Percentiles rank a stretch among this genome's conserved stretches.
Evolutionary conservation across 139 green algal genomes (phyloP).

Genomic region (Micromonas commoda): DNA sequence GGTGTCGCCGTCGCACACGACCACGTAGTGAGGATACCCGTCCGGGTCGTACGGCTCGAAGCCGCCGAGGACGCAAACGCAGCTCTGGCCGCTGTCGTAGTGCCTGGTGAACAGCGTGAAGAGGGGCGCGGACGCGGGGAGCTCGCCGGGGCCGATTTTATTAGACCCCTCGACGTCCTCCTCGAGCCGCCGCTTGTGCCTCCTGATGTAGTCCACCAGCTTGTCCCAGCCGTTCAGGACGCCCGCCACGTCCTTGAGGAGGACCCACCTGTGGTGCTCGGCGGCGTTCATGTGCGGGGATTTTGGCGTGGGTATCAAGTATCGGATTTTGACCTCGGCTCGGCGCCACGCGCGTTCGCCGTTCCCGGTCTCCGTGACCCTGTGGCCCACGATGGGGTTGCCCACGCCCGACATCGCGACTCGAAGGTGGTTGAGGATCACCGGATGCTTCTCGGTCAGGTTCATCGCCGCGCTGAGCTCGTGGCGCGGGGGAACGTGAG

Average conservation of each 20-base stretch:
- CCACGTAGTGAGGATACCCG: no score
- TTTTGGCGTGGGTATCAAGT: background rate
- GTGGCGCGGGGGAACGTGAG: no score
- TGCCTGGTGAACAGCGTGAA: background rate
- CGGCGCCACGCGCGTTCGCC: background rate
- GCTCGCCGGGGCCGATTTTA: background rate
- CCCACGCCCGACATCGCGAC: no score
- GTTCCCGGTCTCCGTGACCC: background rate
- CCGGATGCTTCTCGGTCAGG: no score
- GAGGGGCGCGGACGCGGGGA: background rate
- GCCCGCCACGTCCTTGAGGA: background rate
- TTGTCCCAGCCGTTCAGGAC: background rate
- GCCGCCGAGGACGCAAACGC: no score
- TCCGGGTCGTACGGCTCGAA: no score
- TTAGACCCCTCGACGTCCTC: no score
- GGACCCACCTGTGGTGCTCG: background rate
- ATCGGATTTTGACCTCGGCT: background rate
- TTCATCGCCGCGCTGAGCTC: no score
- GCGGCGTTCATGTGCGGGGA: background rate
- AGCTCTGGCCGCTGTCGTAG: background rate
- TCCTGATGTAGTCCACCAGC: background rate
- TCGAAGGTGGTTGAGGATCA: no score
- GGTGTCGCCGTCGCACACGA: no score
- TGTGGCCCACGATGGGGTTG: background rate
- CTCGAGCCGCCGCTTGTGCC: background rate